phyloP scores from a whole-genome alignment of 176 grass and related monocot species.

The Bromus sterilis region DNA sequence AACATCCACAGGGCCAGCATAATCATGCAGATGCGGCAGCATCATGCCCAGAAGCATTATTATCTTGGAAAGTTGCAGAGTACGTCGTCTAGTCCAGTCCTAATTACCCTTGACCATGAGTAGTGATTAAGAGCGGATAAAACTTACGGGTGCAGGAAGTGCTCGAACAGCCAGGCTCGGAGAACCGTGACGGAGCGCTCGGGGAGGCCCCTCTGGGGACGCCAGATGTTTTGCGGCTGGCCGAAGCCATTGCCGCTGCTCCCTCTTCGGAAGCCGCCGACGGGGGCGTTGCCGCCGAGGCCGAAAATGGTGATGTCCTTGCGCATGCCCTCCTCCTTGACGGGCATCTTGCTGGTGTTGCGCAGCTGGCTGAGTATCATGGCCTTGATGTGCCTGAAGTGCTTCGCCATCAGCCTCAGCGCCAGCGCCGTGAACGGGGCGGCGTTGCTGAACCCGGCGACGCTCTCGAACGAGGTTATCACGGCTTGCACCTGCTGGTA shows the following conservation, averaged over 20 bases:
- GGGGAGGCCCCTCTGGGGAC: conserved; percentile 84
- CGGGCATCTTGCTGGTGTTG: conserved; percentile 34
- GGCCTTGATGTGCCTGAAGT: conserved; percentile 69
- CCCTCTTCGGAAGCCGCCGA: conserved; percentile 30
- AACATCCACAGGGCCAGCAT: not conserved
- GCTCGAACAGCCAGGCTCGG: conserved; percentile 89
- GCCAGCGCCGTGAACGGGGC: conserved; percentile 59
- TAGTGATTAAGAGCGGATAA: not conserved
- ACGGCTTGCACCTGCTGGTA: conserved; percentile 78
- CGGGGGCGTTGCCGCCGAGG: conserved; percentile 19
- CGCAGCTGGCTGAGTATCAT: conserved; percentile 77
- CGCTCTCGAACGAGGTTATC: conserved; percentile 75
- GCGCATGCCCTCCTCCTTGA: conserved; percentile 38
- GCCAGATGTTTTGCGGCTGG: conserved; percentile 80
- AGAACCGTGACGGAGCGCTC: conserved; percentile 86
- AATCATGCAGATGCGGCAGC: conserved; percentile 3
- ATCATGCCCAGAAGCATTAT: not conserved
- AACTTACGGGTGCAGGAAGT: conserved; percentile 97
- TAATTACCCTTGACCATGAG: not conserved
- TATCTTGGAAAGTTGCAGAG: not conserved
- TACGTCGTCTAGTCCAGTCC: not conserved
- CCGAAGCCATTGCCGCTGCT: conserved; percentile 35
- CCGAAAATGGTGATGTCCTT: conserved; percentile 60
- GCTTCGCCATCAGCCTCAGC: conserved; percentile 65
- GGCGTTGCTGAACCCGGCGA: conserved; percentile 62